These are phyloP conservation scores for Saccharomycopsis vini DNA, from an alignment of 805 yeast genomes.

Conservation along the genomic window DNA sequence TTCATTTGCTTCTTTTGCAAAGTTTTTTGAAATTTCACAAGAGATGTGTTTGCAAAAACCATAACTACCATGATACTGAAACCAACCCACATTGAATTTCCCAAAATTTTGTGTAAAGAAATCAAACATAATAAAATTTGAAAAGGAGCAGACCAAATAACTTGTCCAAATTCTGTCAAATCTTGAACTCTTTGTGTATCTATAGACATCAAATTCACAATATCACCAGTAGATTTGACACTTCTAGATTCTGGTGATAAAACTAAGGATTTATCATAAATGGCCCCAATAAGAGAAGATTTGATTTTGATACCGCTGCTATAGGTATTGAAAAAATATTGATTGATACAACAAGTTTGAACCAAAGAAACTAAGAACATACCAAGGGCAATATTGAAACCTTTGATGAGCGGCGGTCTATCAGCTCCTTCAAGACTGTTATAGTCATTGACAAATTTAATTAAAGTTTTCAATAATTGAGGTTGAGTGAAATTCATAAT, in stretches of 20 bases:
- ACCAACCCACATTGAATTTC: slow-evolving; percentile 95
- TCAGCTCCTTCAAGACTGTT: slow-evolving; percentile 28
- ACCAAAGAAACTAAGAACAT: slow-evolving; percentile 71
- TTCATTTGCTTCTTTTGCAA: slow-evolving; percentile 83
- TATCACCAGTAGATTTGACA: slow-evolving; percentile 78
- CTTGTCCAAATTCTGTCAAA: slow-evolving; percentile 64
- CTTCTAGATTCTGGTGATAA: slow-evolving; percentile 66
- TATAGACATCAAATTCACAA: slow-evolving; percentile 89
- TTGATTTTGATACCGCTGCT: slow-evolving; percentile 72
- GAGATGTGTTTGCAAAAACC: slow-evolving; percentile 68
- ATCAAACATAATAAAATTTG: slow-evolving; percentile 70
- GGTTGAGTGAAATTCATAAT: slow-evolving; percentile 82
- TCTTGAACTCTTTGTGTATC: slow-evolving; percentile 87
- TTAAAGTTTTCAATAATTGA: slow-evolving; percentile 61
- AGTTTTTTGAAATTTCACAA: slow-evolving; percentile 59
- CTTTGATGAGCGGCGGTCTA: slow-evolving; percentile 57
- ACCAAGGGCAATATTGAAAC: slow-evolving; percentile 62
- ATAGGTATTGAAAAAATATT: slow-evolving; percentile 66
- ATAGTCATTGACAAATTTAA: slow-evolving; percentile 49
- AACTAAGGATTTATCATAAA: slow-evolving; percentile 59
- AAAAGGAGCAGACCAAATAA: slow-evolving; percentile 90
- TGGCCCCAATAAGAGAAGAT: slow-evolving; percentile 56
- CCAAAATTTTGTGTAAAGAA: slow-evolving; percentile 64
- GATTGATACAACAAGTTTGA: slow-evolving; percentile 73
- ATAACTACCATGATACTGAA: slow-evolving; percentile 67